Conservation (phyloP, 306 rosid species). For the Prunus kanzakura region DNA sequence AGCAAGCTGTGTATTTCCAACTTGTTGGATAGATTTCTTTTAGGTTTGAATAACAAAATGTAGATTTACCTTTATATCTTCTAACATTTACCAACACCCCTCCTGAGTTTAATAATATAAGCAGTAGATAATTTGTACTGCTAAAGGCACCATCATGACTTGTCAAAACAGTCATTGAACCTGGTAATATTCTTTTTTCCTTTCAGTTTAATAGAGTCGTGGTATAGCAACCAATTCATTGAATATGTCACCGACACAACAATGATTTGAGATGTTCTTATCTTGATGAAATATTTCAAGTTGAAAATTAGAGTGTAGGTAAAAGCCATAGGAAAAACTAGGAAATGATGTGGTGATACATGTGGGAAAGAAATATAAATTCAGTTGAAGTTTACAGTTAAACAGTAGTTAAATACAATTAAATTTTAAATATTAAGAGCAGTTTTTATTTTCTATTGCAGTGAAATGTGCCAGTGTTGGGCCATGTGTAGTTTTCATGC, state of each 20-base stretch:
- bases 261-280: neutral
- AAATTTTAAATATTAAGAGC: neutral
- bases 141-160: neutral
- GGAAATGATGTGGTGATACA: neutral
- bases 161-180: neutral
- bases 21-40: neutral
- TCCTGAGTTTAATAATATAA: neutral
- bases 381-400: neutral
- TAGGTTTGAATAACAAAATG: too few species aligned
- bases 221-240: too few species aligned
- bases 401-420: neutral
- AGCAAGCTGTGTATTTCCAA: neutral
- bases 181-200: neutral
- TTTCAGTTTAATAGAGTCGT: too few species aligned
- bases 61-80: neutral
- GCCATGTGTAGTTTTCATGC: conserved; percentile 75
- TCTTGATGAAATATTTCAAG: neutral
- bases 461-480: conserved; percentile 71
- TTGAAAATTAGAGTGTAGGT: neutral
- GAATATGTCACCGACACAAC: neutral
- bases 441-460: conserved; percentile 39
- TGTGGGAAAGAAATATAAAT: neutral
- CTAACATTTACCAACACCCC: neutral
- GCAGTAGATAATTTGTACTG: neutral
- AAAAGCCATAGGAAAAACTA: neutral